Percentiles rank a stretch among this genome's conserved stretches.
These are phyloP conservation scores for Crithidia expoeki DNA, from an alignment of 208 protist genomes.

Conservation along the genomic window DNA sequence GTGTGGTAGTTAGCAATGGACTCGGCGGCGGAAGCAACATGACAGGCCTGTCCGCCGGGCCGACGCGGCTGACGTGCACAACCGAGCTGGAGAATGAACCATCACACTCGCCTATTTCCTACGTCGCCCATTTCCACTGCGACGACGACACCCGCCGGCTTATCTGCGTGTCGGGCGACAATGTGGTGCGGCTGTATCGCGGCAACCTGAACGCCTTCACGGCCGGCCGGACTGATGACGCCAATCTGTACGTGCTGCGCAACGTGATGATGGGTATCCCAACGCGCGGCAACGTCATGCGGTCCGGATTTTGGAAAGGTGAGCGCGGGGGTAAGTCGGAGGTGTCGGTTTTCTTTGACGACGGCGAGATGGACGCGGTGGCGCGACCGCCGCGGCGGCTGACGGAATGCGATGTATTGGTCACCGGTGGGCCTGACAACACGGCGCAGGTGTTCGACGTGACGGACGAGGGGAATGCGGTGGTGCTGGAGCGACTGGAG, in stretches of 20 bases:
- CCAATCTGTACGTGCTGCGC: slow-evolving; percentile 62
- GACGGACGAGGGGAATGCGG: slow-evolving; percentile 60
- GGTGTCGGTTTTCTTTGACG: slow-evolving; percentile 80
- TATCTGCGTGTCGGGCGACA: slow-evolving; percentile 77
- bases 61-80: slow-evolving; percentile 38
- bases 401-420: slow-evolving; percentile 81
- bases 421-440: slow-evolving; percentile 77
- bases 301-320: slow-evolving; percentile 81
- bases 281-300: slow-evolving; percentile 61
- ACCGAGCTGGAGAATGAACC: slow-evolving; percentile 64
- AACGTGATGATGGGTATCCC: slow-evolving; percentile 73
- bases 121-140: slow-evolving; percentile 64
- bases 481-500: slow-evolving; percentile 74
- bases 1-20: neutral
- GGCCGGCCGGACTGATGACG: slow-evolving; percentile 21
- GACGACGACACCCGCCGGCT: slow-evolving; percentile 74
- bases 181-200: slow-evolving; percentile 84
- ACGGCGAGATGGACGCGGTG: slow-evolving; percentile 83
- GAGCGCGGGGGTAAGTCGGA: slow-evolving; percentile 54
- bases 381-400: slow-evolving; percentile 55
- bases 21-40: neutral
- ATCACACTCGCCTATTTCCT: slow-evolving; percentile 71
- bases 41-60: slow-evolving; percentile 2
- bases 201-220: slow-evolving; percentile 50
- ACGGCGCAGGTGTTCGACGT: slow-evolving; percentile 82